A percentile compares a stretch with the other conserved stretches of the same genome.
Conservation (phyloP, 345 rosid genomes). For the Eucalyptus fibrosa region DNA sequence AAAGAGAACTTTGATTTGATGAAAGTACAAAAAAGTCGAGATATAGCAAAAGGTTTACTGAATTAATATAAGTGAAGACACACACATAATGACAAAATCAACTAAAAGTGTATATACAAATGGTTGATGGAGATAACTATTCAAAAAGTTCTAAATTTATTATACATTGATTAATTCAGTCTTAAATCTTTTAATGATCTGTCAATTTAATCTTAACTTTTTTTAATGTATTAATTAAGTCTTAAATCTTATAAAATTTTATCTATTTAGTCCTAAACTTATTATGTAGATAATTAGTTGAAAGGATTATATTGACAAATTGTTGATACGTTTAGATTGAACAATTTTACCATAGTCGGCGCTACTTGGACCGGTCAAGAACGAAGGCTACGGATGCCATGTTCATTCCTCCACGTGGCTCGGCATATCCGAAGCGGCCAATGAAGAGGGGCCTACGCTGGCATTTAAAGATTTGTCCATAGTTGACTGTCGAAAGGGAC, state of each 20-base stretch:
- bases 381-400: background rate
- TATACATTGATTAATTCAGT: accelerated
- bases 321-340: accelerated
- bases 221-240: no score
- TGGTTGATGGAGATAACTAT: no score
- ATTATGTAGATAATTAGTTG: no score
- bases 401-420: background rate
- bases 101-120: background rate
- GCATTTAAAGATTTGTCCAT: background rate
- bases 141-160: no score
- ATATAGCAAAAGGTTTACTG: background rate
- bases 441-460: background rate
- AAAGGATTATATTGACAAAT: no score
- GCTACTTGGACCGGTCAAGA: background rate
- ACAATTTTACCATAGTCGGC: background rate
- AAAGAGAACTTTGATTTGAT: background rate
- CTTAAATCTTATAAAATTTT: no score
- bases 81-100: background rate
- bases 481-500: background rate
- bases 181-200: no score
- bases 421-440: background rate
- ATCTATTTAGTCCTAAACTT: accelerated
- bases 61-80: no score
- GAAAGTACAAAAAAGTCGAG: background rate
- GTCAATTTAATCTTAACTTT: accelerated